phyloP scores from a whole-genome alignment of 2,329 filamentous ascomycete species.

The Verticillium nonalfalfae region DNA sequence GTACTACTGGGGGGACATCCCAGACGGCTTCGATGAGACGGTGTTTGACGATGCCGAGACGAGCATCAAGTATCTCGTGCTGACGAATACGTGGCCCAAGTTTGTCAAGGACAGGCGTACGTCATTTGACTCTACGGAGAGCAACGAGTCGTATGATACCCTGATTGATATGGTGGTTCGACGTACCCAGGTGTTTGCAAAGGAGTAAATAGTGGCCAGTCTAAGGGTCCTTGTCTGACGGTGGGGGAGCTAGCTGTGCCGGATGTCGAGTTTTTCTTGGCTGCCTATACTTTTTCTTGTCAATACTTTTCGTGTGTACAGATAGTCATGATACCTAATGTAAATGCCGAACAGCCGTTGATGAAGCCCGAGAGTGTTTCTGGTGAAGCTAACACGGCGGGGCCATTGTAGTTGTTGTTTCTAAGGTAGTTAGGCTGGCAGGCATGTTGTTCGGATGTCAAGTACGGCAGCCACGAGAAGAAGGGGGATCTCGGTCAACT shows the following conservation, averaged over 20 bases:
- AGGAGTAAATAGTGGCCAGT: neutral
- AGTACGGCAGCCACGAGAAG: neutral
- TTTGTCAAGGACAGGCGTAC: conserved; percentile 15
- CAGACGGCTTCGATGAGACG: conserved; percentile 32
- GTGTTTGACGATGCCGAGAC: conserved; percentile 49
- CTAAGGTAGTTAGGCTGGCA: neutral
- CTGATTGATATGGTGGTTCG: conserved; percentile 1
- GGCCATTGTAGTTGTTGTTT: neutral
- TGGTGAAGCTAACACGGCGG: neutral
- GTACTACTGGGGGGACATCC: conserved; percentile 19
- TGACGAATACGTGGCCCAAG: conserved; percentile 23
- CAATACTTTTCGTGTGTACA: neutral
- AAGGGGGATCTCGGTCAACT: neutral
- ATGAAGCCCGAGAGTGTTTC: neutral
- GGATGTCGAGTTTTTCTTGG: neutral
- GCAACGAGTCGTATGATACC: conserved; percentile 2
- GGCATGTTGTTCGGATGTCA: too few species aligned
- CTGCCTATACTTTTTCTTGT: neutral
- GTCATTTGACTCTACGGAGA: conserved; percentile 8
- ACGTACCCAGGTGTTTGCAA: neutral
- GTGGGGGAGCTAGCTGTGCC: neutral
- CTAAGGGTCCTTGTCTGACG: neutral
- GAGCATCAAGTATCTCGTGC: conserved; percentile 47
- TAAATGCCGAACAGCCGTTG: neutral
- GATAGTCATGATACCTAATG: neutral